Base-by-base conservation (phyloP, 2,329 filamentous ascomycete genomes). In the Cryphonectria carpinicola region DNA sequence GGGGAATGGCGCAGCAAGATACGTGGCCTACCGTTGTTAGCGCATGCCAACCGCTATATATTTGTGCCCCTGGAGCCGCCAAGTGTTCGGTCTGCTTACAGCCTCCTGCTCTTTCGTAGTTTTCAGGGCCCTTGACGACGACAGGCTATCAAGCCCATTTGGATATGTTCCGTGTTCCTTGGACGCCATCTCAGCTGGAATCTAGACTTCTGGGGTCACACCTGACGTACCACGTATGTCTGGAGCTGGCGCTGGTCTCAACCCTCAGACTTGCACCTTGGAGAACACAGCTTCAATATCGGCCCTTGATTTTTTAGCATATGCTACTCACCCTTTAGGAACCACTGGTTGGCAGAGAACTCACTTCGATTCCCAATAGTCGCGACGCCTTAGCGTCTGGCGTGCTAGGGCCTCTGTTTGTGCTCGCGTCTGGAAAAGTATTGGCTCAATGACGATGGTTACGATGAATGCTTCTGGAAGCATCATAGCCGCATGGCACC, bases 401-500 rank as follows among this genome's bases (percentile, higher is more conserved):
- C 69, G 56, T 22, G 64, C 70, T 0, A 71, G 32, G 10, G 2
- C 64, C 19, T 71, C 62, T 1, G 70, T 71, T 10, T 71, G 63
- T 49, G 68, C 63, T 25, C 25, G 66, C 70, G 69, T 71, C 37
- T 64, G 63, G 17, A 71, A 71, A 0, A 71, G 56, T 13, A 71
- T 69, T 28, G 70, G 70, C 43, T 71, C 70, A 14, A 71, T 61
- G 19, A 71, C 64, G 25, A 71, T 67, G 3, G 70, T 61, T 13
- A 64, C 63, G 1, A 61, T n/a, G 63, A 71, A 71, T 14, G 43
- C 22, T 3, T 35, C 41, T 13, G 70, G 70, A 13, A 58, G 32
- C 54, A 71, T 66, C 70, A 71, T 67, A 5, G 67, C 70, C 22
- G 70, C 70, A 49, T 71, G 70, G 4, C 67, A 71, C 56, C 70